Conservation (phyloP, 257 asterid genomes). For the Misopates orontium region DNA sequence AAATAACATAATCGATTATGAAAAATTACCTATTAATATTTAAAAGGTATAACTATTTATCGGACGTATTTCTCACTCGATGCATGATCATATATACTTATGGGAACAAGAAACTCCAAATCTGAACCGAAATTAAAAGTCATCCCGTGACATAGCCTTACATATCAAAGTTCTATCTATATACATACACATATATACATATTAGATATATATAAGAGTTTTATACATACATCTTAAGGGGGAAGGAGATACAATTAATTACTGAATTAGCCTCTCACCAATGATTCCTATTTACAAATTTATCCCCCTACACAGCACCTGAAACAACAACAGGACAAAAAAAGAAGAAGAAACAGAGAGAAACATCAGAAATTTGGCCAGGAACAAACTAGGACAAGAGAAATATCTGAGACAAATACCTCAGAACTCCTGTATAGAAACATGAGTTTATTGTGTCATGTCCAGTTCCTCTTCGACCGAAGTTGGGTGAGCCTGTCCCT, state of each 20-base stretch:
- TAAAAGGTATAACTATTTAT: too few species aligned
- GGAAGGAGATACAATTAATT: too few species aligned
- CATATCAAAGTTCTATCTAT: not conserved
- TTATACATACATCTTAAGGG: slow-evolving; percentile 15
- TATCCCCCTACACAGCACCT: slow-evolving; percentile 13
- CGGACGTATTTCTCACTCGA: too few species aligned
- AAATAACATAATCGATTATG: too few species aligned
- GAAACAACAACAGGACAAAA: too few species aligned
- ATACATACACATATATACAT: slow-evolving; percentile 9
- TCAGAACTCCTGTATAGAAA: slow-evolving; percentile 1
- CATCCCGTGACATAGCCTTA: not conserved
- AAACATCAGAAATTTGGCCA: too few species aligned
- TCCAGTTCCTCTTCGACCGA: slow-evolving; percentile 84
- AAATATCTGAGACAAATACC: slow-evolving; percentile 3
- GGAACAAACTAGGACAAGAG: too few species aligned
- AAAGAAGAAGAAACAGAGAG: not conserved
- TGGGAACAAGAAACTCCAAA: too few species aligned
- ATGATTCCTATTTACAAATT: slow-evolving; percentile 13
- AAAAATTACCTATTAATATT: too few species aligned
- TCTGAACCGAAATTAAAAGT: too few species aligned
- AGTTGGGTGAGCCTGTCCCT: slow-evolving; percentile 87
- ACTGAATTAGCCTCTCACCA: slow-evolving; percentile 16
- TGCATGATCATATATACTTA: too few species aligned
- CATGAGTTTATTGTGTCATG: slow-evolving; percentile 30
- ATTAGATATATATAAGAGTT: slow-evolving; percentile 15